These are phyloP conservation scores for Apiospora kogelbergensis DNA, from an alignment of 2,329 filamentous ascomycete genomes.

Conservation along the genomic window DNA sequence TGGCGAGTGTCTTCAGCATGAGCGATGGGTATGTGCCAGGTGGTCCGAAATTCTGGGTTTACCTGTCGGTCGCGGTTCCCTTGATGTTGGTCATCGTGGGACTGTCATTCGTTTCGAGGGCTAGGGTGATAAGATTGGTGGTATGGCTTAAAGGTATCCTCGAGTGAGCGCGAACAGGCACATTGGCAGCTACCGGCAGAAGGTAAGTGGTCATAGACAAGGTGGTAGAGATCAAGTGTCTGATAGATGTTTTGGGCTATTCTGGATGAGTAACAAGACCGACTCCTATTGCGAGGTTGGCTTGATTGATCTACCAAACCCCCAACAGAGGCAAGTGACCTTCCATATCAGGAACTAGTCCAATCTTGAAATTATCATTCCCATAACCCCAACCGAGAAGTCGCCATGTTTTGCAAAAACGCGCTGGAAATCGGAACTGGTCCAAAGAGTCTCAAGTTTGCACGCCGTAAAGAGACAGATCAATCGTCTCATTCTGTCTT, in stretches of 20 bases:
- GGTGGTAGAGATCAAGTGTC: neutral
- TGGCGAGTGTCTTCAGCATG: neutral
- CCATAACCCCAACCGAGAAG: neutral
- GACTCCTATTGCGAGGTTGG: no score
- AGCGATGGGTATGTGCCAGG: neutral
- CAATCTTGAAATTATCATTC: neutral
- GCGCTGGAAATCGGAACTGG: neutral
- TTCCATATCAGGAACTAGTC: neutral
- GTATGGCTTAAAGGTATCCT: neutral
- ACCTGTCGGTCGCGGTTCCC: neutral
- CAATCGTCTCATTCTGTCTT: slow-evolving; percentile 9
- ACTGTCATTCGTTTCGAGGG: no score
- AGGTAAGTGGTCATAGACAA: neutral
- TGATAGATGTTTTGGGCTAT: neutral
- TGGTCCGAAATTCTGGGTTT: neutral
- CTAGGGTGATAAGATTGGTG: neutral
- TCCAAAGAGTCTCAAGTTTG: neutral
- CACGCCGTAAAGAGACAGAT: neutral
- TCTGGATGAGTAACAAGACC: neutral
- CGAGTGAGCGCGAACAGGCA: neutral
- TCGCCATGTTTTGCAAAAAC: neutral
- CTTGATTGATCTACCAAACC: neutral
- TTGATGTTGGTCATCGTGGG: no score
- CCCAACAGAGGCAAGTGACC: neutral
- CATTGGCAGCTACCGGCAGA: neutral